Evolutionary conservation across 176 grass and related monocot species (phyloP), one percentile per base, ranked within the genome.

Genomic region (Aechmea fasciata): DNA sequence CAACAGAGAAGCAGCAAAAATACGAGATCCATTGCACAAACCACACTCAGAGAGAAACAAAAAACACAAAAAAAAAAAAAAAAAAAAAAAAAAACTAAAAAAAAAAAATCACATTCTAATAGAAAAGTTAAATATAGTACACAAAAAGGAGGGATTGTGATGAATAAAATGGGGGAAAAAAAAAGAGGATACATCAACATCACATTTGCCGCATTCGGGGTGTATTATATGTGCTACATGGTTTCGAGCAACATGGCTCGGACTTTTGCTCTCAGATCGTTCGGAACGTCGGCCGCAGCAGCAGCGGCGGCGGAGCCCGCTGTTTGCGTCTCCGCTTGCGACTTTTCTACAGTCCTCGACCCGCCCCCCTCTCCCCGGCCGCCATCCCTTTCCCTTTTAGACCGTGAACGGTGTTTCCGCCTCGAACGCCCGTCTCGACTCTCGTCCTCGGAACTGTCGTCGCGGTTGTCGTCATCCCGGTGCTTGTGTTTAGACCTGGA

Each of bases 241-340:
- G 81, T 90, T 69, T 92, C 77, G 11, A 83, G 59, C 41, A 97
- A 65, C 94, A 97, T 97, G 0, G 89, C 86, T 81, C 84, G 85
- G 49, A 90, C 83, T 85, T 92, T 97, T 17, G 86, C 86, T 71
- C 90, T 87, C 22, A 97, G 74, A 5, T 87, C 89, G 48, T 26
- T 82, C 2, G 94, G 75, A 19, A 92, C 79, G 50, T 90, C 82
- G 48, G 86, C 71, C 26, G 20, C 59, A 13, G 68, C 52, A 12
- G 69, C 63, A 33, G 11, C 28, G 18, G 69, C 63, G 24, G 11
- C 28, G 18, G 28, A 19, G 10, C n/a, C 55, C 19, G 73, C 52
- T 5, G 68, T 70, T 18, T 74, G 73, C 72, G 61, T 23, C 64
- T 73, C 71, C 67, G 15, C 29, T 50, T 77, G 79, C 50, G 62